Evolutionary conservation across 225 moss, liverwort and hornwort genomes (phyloP), one percentile per base, ranked within the genome.

Genomic region (Physcomitrellopsis africana): DNA sequence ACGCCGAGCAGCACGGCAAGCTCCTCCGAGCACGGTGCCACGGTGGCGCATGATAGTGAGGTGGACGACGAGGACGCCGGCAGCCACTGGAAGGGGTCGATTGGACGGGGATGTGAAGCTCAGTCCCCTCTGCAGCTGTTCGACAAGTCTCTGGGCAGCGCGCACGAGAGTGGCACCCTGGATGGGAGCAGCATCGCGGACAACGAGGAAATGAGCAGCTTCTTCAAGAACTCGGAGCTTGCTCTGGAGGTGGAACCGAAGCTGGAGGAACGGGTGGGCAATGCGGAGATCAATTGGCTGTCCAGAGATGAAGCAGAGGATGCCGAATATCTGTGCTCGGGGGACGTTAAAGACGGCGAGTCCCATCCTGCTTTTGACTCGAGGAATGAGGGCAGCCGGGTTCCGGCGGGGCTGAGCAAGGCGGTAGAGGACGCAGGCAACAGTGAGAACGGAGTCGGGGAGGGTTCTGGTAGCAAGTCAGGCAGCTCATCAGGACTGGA

Each of bases 1-100:
- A 86, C 89, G 7, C 83, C 89, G 4, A 83, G 83, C 37, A 89
- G 89, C 79, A 89, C 79, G 12, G 86, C 83, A 23, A 89, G 89
- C 56, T 88, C 85, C 17, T 89, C 89, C 19, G 85, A 88, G 75
- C 84, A 82, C 59, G 81, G 83, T 49, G 86, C 83, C 0, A 86
- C 83, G 32, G 76, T 89, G 51, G 76, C 80, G 1, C 83, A 83
- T 70, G 86, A 89, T 69, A 89, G 81, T 44, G 83, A 83, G 59
- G 72, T 58, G 47, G 78, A 75, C 42, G 89, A 89, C 24, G 89
- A 89, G 48, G 86, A 88, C 22, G 62, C 62, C 59, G 76, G 76
- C 37, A 77, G 57, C 11, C 71, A 65, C 32, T 86, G 89, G 86
- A 81, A 78, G n/a, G 68, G 65, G 3, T 37, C 69, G 19, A 51